Conservation (phyloP, 305 asterid species). For the Nicotiana rustica region DNA sequence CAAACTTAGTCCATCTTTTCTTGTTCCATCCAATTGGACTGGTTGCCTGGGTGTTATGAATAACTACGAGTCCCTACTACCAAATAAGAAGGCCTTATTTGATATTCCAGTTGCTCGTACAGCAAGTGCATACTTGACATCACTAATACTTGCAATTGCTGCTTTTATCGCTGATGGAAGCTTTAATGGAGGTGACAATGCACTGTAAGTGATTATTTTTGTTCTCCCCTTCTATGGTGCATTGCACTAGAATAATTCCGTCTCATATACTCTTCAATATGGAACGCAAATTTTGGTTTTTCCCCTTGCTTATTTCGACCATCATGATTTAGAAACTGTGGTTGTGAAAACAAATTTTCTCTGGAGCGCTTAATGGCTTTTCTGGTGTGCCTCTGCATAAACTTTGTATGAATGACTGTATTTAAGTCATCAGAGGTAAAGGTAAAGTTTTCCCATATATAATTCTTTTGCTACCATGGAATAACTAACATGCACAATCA, state of each 20-base stretch:
- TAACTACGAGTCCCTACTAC: conserved; percentile 81
- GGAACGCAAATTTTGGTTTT: not conserved
- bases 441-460: not conserved
- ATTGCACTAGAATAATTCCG: not conserved
- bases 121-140: conserved; percentile 84
- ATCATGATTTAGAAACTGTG: not conserved
- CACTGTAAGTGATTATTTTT: conserved; percentile 63
- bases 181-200: conserved; percentile 90
- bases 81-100: conserved; percentile 82
- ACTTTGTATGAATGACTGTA: not conserved
- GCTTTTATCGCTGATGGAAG: conserved; percentile 84
- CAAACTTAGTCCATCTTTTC: conserved; percentile 89
- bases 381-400: not conserved
- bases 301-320: not conserved
- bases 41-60: conserved; percentile 92
- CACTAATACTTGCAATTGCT: conserved; percentile 66
- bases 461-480: not conserved
- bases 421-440: not conserved
- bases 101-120: conserved; percentile 90
- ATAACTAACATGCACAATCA: not conserved
- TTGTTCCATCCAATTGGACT: conserved; percentile 88
- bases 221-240: not conserved
- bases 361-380: not conserved
- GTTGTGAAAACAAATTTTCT: not conserved
- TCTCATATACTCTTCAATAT: not conserved